These are phyloP conservation scores for Epithele typhae DNA, from an alignment of 768 basidiomycete genomes.

Conservation along the genomic window DNA sequence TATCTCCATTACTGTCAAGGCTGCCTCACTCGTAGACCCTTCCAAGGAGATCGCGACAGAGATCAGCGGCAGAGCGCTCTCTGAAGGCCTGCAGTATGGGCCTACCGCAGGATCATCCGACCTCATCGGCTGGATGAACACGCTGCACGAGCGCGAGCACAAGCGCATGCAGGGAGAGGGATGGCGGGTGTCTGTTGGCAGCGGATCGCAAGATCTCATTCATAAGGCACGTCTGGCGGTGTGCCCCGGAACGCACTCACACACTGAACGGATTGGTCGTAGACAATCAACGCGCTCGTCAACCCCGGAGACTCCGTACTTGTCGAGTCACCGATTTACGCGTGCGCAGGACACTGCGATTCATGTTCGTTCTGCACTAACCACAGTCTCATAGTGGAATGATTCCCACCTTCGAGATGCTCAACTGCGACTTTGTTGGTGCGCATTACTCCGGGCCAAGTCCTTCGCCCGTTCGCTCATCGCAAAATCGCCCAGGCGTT, in stretches of 20 bases:
- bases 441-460: conserved; percentile 9
- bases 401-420: conserved; percentile 55
- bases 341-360: conserved; percentile 50
- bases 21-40: conserved; percentile 60
- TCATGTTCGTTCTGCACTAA: no score
- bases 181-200: conserved; percentile 78
- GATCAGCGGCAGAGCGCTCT: conserved; percentile 33
- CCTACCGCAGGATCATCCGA: conserved; percentile 66
- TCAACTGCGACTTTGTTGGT: conserved; percentile 60
- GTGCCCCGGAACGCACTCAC: not conserved
- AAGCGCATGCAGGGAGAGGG: conserved; percentile 51
- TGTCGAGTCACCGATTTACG: conserved; percentile 81
- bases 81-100: conserved; percentile 72
- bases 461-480: no score
- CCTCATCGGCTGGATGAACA: conserved; percentile 64
- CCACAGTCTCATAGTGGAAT: conserved; percentile 48
- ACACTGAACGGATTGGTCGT: not conserved
- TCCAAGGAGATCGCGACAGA: conserved; percentile 39
- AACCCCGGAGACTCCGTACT: conserved; percentile 81
- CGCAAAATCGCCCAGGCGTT: conserved; percentile 60
- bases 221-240: conserved; percentile 55
- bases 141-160: conserved; percentile 71
- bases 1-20: conserved; percentile 30
- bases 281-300: conserved; percentile 74
- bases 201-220: conserved; percentile 88